A percentile compares a stretch with the other conserved stretches of the same genome.
Conservation (phyloP, 306 rosid species). For the Casuarina glauca region DNA sequence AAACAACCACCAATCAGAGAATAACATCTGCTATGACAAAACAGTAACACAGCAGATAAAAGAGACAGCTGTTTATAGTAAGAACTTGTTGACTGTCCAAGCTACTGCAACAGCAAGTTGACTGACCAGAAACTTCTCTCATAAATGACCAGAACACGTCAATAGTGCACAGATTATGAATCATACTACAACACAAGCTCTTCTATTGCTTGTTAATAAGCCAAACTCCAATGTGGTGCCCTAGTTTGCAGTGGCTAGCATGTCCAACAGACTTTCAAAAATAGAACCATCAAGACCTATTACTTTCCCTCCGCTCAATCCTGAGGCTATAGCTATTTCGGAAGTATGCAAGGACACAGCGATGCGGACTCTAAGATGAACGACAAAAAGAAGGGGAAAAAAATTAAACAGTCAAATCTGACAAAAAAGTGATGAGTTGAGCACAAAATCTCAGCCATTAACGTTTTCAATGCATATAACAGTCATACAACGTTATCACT, state of each 20-base stretch:
- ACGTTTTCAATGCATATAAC: neutral
- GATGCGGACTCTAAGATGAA: neutral
- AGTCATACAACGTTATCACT: neutral
- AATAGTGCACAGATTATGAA: no score
- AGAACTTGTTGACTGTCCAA: no score
- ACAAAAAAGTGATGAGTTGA: neutral
- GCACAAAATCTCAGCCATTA: neutral
- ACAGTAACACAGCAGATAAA: no score
- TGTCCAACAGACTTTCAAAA: neutral
- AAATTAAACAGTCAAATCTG: neutral
- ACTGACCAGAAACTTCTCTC: no score
- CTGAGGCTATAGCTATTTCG: neutral
- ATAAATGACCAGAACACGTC: no score
- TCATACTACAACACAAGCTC: no score
- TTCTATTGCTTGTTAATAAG: neutral
- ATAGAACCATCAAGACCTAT: neutral
- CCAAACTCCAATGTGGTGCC: neutral
- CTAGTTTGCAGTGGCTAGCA: neutral
- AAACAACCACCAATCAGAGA: no score
- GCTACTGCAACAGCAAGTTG: no score
- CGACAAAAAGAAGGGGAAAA: neutral
- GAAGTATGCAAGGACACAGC: neutral
- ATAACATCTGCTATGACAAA: no score
- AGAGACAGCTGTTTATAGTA: no score
- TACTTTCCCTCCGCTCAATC: neutral